A percentile compares a stretch with the other conserved stretches of the same genome.
These are phyloP conservation scores for Chlorella sp. DNA, from an alignment of 139 green algal species.

Conservation along the genomic window DNA sequence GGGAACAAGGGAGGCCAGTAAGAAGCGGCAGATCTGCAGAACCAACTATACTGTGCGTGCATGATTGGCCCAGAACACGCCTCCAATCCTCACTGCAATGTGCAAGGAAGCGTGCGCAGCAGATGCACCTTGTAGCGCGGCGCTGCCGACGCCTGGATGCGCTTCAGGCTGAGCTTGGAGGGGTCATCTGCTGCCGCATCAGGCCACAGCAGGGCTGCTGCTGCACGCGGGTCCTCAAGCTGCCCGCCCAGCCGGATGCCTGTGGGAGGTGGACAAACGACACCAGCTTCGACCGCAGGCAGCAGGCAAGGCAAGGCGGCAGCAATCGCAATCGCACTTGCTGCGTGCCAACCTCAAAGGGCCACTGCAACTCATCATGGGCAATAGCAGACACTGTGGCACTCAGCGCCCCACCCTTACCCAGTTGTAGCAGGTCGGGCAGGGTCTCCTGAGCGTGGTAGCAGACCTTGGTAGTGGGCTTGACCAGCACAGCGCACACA, in stretches of 20 bases:
- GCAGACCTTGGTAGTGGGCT: constrained; percentile 2
- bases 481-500: background rate
- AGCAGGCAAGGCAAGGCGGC: background rate
- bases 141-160: background rate
- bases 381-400: too few relatives aligned
- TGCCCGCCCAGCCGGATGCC: constrained; percentile 13
- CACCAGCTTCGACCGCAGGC: background rate
- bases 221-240: constrained; percentile 19
- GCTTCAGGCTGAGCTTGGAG: constrained; percentile 7
- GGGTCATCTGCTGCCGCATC: background rate
- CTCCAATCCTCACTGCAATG: too few relatives aligned
- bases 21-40: too few relatives aligned
- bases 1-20: background rate
- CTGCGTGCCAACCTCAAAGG: too few relatives aligned
- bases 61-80: too few relatives aligned
- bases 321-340: too few relatives aligned
- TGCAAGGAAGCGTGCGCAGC: too few relatives aligned
- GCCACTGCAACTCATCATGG: too few relatives aligned
- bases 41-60: too few relatives aligned
- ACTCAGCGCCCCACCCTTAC: background rate
- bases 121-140: constrained; percentile 5
- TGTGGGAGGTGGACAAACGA: background rate
- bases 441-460: background rate
- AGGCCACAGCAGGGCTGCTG: constrained; percentile 19
- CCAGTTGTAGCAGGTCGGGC: background rate